A percentile compares a stretch with the other conserved stretches of the same genome.
Evolutionary conservation across 805 yeast species (phyloP).

Genomic region (Cyberlindnera xishuangbannaensis): DNA sequence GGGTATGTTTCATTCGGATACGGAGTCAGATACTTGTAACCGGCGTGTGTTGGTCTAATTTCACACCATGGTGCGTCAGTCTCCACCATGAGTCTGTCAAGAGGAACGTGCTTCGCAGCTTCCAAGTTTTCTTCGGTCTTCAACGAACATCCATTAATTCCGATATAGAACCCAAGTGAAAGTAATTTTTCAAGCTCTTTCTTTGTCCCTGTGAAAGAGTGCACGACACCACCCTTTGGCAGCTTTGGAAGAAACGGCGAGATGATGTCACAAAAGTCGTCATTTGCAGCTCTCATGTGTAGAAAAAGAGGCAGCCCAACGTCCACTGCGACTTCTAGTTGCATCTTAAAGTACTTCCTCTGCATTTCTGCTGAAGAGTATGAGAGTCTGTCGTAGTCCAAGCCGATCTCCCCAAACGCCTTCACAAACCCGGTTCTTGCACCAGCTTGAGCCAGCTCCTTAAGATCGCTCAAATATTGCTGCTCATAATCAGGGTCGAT

Average conservation of each 20-base stretch:
- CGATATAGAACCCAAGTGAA: slow-evolving; percentile 58
- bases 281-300: slow-evolving; percentile 84
- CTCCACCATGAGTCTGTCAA: slow-evolving; percentile 69
- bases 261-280: slow-evolving; percentile 65
- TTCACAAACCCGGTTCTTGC: slow-evolving; percentile 46
- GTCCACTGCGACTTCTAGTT: slow-evolving; percentile 59
- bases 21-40: slow-evolving; percentile 49
- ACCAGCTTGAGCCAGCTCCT: slow-evolving; percentile 44
- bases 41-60: slow-evolving; percentile 74
- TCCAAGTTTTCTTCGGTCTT: slow-evolving; percentile 68
- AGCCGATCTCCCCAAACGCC: slow-evolving; percentile 93
- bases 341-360: slow-evolving; percentile 58
- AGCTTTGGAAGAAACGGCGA: slow-evolving; percentile 42
- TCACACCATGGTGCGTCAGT: slow-evolving; percentile 99
- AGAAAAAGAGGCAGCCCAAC: slow-evolving; percentile 72
- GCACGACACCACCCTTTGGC: slow-evolving; percentile 70
- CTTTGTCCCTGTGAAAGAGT: slow-evolving; percentile 84
- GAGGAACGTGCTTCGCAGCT: slow-evolving; percentile 64
- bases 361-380: slow-evolving; percentile 70
- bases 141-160: slow-evolving; percentile 91
- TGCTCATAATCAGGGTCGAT: slow-evolving; percentile 29
- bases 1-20: slow-evolving; percentile 59
- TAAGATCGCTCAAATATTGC: slow-evolving; percentile 43
- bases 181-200: slow-evolving; percentile 58
- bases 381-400: slow-evolving; percentile 87